These are phyloP conservation scores for Dissophora globulifera DNA, from an alignment of 192 early-diverging fungal genomes.

Conservation along the genomic window DNA sequence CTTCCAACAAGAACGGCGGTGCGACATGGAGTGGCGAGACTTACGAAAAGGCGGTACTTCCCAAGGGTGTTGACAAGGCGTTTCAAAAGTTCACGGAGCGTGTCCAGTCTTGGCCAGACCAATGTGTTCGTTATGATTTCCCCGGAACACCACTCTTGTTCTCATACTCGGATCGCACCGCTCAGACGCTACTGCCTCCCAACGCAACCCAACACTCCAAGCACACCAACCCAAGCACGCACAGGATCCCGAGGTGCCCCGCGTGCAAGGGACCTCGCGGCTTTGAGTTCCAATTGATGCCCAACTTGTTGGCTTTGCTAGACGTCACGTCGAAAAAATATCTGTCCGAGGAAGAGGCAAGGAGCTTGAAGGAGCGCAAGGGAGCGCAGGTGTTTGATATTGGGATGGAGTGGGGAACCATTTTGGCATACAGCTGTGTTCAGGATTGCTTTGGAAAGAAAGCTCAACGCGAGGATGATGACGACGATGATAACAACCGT, in stretches of 20 bases:
- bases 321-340: slow-evolving; percentile 67
- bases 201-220: slow-evolving; percentile 32
- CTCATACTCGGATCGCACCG: slow-evolving; percentile 62
- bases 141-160: slow-evolving; percentile 77
- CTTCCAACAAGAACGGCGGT: slow-evolving; percentile 6
- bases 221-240: slow-evolving; percentile 42
- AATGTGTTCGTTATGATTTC: slow-evolving; percentile 85
- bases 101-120: slow-evolving; percentile 79
- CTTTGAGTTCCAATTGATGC: slow-evolving; percentile 97
- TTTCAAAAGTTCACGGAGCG: slow-evolving; percentile 84
- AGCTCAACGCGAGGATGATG: slow-evolving; percentile 7
- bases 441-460: slow-evolving; percentile 77
- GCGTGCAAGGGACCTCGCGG: slow-evolving; percentile 73
- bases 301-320: slow-evolving; percentile 78
- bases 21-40: slow-evolving; percentile 79
- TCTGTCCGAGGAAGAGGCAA: slow-evolving; percentile 47
- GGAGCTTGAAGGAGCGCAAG: slow-evolving; percentile 39
- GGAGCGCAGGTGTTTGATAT: slow-evolving; percentile 65
- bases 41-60: slow-evolving; percentile 80
- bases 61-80: slow-evolving; percentile 79
- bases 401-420: slow-evolving; percentile 92
- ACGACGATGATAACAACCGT: too few species aligned
- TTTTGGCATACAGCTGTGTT: slow-evolving; percentile 82
- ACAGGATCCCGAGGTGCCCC: slow-evolving; percentile 68
- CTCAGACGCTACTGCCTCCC: slow-evolving; percentile 49